These are phyloP conservation scores for Rhizodiscina lignyota DNA, from an alignment of 495 filamentous ascomycete genomes.

Conservation along the genomic window DNA sequence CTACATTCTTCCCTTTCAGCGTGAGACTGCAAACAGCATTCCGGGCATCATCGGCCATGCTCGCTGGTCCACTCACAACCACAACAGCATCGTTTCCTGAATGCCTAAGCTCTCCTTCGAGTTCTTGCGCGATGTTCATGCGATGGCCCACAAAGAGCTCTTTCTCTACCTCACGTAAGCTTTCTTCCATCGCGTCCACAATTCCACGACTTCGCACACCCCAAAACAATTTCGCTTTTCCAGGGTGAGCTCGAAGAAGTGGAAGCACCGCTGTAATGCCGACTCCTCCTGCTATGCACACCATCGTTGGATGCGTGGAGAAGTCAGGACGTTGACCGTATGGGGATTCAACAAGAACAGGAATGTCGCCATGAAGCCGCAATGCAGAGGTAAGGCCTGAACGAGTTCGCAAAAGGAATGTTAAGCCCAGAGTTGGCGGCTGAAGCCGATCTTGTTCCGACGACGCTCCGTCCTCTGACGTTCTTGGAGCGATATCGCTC, in stretches of 20 bases:
- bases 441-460: background rate
- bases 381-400: background rate
- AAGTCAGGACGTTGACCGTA: background rate
- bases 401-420: slow-evolving; percentile 6
- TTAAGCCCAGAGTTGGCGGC: background rate
- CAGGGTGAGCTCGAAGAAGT: slow-evolving; percentile 8
- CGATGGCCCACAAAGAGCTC: slow-evolving; percentile 18
- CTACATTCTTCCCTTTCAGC: background rate
- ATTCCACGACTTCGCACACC: slow-evolving; percentile 8
- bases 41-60: slow-evolving; percentile 7
- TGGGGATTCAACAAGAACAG: slow-evolving; percentile 1
- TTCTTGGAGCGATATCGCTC: background rate
- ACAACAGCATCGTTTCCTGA: slow-evolving; percentile 20
- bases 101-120: slow-evolving; percentile 13
- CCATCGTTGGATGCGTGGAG: slow-evolving; percentile 6
- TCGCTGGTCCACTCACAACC: slow-evolving; percentile 21
- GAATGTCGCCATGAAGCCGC: background rate
- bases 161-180: slow-evolving; percentile 13
- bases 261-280: slow-evolving; percentile 23
- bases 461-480: background rate
- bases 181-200: slow-evolving; percentile 7
- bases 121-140: slow-evolving; percentile 13
- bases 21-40: slow-evolving; percentile 1
- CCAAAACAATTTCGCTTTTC: slow-evolving; percentile 22
- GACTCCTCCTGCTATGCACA: slow-evolving; percentile 26